phyloP scores from a whole-genome alignment of 2,329 filamentous ascomycete species.

The Xylaria sp. region DNA sequence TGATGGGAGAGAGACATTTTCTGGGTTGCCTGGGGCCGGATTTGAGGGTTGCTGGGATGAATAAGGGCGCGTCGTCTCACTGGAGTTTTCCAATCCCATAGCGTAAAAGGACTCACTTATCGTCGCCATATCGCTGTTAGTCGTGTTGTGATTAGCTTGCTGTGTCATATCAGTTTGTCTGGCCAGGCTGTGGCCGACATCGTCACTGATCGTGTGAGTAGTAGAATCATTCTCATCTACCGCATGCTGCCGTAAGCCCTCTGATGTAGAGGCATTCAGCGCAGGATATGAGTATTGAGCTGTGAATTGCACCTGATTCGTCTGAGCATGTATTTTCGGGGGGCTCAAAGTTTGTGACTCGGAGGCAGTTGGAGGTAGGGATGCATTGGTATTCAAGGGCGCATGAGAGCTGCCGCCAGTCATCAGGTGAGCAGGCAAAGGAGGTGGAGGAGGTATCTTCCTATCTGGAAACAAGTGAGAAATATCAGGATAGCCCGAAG shows the following conservation, averaged over 20 bases:
- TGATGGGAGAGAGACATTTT: not conserved
- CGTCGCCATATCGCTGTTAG: slow-evolving; percentile 1
- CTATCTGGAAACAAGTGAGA: slow-evolving; percentile 27
- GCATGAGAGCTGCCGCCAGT: not conserved
- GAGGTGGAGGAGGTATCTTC: slow-evolving; percentile 29
- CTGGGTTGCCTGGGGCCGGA: not conserved
- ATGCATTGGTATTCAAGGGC: not conserved
- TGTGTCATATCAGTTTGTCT: not conserved
- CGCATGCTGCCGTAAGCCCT: not conserved
- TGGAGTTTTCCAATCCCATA: slow-evolving; percentile 13
- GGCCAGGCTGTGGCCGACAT: not conserved
- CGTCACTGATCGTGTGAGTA: not conserved
- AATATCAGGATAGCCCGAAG: slow-evolving; percentile 14
- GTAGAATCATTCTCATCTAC: not conserved
- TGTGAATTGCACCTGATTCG: not conserved
- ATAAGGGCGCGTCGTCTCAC: not conserved
- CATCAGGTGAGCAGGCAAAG: not conserved
- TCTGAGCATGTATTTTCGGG: not conserved
- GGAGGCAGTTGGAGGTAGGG: not conserved
- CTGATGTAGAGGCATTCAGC: not conserved
- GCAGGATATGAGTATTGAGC: not conserved
- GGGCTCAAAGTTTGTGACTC: not conserved
- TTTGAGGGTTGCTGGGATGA: not conserved
- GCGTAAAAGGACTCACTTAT: slow-evolving; percentile 19
- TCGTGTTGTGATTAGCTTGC: not conserved